Base-by-base conservation (phyloP, 257 asterid species). In the Solanum medicagineum region DNA sequence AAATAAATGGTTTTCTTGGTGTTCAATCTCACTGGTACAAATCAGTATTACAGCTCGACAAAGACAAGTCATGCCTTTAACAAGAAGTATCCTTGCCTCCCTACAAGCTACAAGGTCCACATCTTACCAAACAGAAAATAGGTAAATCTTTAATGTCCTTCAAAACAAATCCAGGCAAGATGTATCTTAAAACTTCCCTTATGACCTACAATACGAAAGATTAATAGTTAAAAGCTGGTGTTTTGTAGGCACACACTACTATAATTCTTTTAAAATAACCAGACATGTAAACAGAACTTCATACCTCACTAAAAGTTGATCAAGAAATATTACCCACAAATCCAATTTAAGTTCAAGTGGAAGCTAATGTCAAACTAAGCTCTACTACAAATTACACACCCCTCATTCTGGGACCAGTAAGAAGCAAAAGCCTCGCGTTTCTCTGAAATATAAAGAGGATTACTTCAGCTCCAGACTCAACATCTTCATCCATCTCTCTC, bases 151-250 rank as follows among this genome's bases (percentile, higher is more conserved):
- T 60, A 59, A 26, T 24, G 85, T 82, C 57, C 85, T 83, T 68
- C 85, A 26, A 49, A 55, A 74, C 45, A 77, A 56, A 47, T 86
- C 51, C 69, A 47, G 9, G 83, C 73, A 79, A 10, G 74, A 7
- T 22, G 54, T 51, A 24, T 59, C 80, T 66, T 65, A 69, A 81
- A 59, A 87, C 32, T 51, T 81, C 62, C 59, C 54, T 86, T 84
- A 84, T 42, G 81, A 80, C 90, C 88, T 88, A 86, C 84, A 86
- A 80, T 80, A 84, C 40, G 62, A 85, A 81, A 57, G 63, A 80
- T 75, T 19, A 49, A 71, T 12, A 26, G 47, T 14, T 70, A 84
- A 83, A 66, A 86, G 81, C 24, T 26, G 9, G 19, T 26, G n/a
- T n/a, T 59, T 59, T 10, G 29, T 59, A 59, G 14, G 1, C 66